phyloP scores from a whole-genome alignment of 1,139 yeast genomes.

The Suhomyces kunorum region DNA sequence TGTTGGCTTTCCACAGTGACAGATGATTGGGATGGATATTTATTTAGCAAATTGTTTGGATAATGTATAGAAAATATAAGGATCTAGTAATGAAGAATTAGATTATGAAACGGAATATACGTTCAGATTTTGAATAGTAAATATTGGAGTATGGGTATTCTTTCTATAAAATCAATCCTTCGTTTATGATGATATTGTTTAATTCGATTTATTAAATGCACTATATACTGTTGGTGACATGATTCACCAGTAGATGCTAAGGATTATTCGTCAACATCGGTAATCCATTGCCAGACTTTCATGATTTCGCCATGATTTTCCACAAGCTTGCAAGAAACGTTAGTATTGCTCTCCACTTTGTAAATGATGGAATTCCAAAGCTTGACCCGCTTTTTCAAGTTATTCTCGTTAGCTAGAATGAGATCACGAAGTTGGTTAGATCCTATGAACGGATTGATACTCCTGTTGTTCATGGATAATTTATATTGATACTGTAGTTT shows the following conservation, averaged over 20 bases:
- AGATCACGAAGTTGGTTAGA: constrained; percentile 78
- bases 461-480: constrained; percentile 33
- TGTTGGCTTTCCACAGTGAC: constrained; percentile 28
- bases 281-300: constrained; percentile 90
- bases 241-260: background rate
- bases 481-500: constrained; percentile 46
- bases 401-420: constrained; percentile 51
- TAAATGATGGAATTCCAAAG: constrained; percentile 67
- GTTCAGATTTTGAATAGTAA: no score
- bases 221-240: constrained; percentile 4
- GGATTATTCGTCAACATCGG: constrained; percentile 29
- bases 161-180: no score
- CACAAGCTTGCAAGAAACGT: constrained; percentile 57
- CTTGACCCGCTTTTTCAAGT: constrained; percentile 43
- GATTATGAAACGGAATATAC: no score
- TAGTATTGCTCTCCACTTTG: constrained; percentile 65
- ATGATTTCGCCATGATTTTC: constrained; percentile 86
- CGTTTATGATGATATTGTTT: background rate
- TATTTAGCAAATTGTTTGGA: background rate
- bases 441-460: constrained; percentile 55
- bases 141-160: no score
- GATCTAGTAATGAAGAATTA: no score
- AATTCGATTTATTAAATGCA: constrained; percentile 5
- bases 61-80: no score
- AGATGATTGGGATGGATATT: constrained; percentile 4